phyloP scores from a whole-genome alignment of 2,329 filamentous ascomycete species.

The Nannizziopsis barbatae region DNA sequence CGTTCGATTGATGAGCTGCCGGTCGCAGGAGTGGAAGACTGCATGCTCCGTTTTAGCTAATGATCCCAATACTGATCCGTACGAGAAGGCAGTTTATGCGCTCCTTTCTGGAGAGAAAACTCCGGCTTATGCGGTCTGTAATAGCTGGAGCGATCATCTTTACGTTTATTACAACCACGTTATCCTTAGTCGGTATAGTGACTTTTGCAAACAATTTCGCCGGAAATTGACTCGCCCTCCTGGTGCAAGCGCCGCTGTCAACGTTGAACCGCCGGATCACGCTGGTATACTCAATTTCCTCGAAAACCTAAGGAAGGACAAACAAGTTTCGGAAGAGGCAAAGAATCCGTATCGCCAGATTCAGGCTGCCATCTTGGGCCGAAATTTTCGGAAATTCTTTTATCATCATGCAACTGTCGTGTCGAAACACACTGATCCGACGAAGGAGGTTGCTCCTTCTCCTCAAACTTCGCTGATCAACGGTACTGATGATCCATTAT shows the following conservation, averaged over 20 bases:
- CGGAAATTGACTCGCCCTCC: conserved; percentile 43
- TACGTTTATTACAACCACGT: conserved; percentile 84
- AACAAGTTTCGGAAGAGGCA: conserved; percentile 29
- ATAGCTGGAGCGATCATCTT: conserved; percentile 73
- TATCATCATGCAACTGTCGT: conserved; percentile 31
- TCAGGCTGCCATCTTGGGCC: conserved; percentile 34
- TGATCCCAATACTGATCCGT: conserved; percentile 58
- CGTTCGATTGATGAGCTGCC: conserved; percentile 34
- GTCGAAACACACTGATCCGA: conserved; percentile 25
- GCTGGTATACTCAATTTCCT: conserved; percentile 31
- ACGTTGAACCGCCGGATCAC: conserved; percentile 44
- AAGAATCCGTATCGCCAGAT: conserved; percentile 37
- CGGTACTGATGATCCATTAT: conserved; percentile 40
- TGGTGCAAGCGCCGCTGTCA: conserved; percentile 43
- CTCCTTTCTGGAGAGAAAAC: conserved; percentile 74
- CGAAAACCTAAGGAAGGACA: conserved; percentile 26
- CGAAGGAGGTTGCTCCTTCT: conserved; percentile 25
- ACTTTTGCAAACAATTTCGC: conserved; percentile 43
- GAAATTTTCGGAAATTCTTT: conserved; percentile 35
- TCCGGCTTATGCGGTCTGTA: conserved; percentile 65
- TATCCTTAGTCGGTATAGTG: conserved; percentile 66
- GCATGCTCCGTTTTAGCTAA: conserved; percentile 39
- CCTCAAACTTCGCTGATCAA: conserved; percentile 29
- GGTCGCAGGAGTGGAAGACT: conserved; percentile 30
- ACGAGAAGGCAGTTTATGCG: conserved; percentile 83